These are phyloP conservation scores for Alternaria ethzedia DNA, from an alignment of 2,329 filamentous ascomycete genomes.

Conservation along the genomic window DNA sequence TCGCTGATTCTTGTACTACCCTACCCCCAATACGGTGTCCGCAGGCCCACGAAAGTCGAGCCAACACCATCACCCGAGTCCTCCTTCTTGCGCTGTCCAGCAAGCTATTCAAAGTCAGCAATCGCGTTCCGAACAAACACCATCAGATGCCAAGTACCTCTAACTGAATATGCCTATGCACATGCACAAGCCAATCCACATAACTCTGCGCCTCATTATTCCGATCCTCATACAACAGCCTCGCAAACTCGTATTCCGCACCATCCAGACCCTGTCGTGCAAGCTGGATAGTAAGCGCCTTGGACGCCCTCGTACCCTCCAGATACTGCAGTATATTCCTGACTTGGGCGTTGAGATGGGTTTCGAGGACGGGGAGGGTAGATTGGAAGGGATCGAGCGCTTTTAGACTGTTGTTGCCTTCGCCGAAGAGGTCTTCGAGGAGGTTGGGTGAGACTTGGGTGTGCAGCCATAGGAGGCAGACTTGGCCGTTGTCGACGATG, in stretches of 20 bases:
- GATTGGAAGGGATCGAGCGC: slow-evolving; percentile 82
- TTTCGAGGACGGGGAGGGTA: slow-evolving; percentile 81
- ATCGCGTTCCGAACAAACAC: neutral
- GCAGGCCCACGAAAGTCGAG: slow-evolving; percentile 48
- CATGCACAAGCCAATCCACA: slow-evolving; percentile 96
- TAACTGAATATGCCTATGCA: slow-evolving; percentile 90
- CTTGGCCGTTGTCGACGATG: slow-evolving; percentile 92
- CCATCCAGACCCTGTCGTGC: slow-evolving; percentile 93
- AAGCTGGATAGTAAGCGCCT: slow-evolving; percentile 86
- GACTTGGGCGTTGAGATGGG: slow-evolving; percentile 91
- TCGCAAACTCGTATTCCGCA: slow-evolving; percentile 94
- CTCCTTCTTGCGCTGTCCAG: slow-evolving; percentile 74
- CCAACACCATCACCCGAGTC: slow-evolving; percentile 52
- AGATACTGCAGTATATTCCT: slow-evolving; percentile 92
- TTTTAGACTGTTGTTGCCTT: slow-evolving; percentile 73
- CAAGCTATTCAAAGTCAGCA: slow-evolving; percentile 51
- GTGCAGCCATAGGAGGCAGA: slow-evolving; percentile 91
- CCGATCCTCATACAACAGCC: slow-evolving; percentile 87
- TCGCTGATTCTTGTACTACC: neutral
- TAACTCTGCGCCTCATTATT: slow-evolving; percentile 99
- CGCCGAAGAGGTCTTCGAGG: slow-evolving; percentile 86
- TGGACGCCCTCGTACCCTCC: slow-evolving; percentile 78
- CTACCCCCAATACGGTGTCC: slow-evolving; percentile 51
- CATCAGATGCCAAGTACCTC: slow-evolving; percentile 59
- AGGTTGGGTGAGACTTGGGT: slow-evolving; percentile 90